A percentile compares a stretch with the other conserved stretches of the same genome.
Conservation (phyloP, 129 eudicot genomes). For the Scalesia atractyloides region DNA sequence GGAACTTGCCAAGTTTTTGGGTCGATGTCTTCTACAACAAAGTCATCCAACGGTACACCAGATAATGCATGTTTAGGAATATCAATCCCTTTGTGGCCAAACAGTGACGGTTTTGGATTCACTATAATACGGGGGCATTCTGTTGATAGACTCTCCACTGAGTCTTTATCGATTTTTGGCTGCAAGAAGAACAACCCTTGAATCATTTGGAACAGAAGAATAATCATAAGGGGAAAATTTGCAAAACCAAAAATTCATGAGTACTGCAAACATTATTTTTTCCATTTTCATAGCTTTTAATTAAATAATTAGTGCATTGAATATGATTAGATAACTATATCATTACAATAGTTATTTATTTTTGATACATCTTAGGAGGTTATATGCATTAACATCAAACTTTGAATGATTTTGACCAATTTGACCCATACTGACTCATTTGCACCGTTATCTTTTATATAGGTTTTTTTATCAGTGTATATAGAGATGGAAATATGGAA, state of each 20-base stretch:
- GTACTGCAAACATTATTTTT: background rate
- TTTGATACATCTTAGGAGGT: background rate
- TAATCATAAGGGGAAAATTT: background rate
- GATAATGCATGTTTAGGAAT: constrained; percentile 68
- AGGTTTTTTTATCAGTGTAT: background rate
- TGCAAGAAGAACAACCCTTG: constrained; percentile 34
- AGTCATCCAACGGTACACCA: constrained; percentile 55
- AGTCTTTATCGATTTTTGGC: constrained; percentile 86
- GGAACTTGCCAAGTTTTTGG: constrained; percentile 69
- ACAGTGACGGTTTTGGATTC: constrained; percentile 79
- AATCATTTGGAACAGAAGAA: constrained; percentile 11
- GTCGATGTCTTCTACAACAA: constrained; percentile 63
- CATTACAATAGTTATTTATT: background rate
- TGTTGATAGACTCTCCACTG: constrained; percentile 52
- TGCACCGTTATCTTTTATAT: background rate
- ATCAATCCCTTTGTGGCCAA: constrained; percentile 61
- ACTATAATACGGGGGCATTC: constrained; percentile 82
- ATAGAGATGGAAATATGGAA: background rate
- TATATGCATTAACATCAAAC: background rate
- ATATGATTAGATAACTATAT: background rate
- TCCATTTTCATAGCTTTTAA: background rate
- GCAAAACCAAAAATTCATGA: background rate
- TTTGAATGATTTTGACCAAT: background rate
- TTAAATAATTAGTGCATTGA: background rate
- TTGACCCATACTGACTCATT: background rate